Evolutionary conservation across 495 filamentous ascomycete genomes (phyloP), one percentile per base, ranked within the genome.

Genomic region (Oleoguttula mirabilis): DNA sequence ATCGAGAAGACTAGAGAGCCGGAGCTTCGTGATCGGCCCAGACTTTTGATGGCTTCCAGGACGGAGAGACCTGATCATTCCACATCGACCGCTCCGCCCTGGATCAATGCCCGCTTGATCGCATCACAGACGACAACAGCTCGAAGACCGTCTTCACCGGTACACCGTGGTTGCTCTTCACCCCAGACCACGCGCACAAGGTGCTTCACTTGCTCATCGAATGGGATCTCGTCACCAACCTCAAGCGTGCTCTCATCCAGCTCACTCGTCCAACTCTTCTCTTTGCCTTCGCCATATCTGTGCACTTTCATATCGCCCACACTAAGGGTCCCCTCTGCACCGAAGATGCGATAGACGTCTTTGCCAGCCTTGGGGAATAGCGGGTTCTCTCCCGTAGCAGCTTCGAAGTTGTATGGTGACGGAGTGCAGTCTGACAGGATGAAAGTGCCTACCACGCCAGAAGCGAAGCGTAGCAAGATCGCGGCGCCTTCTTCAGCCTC

Each of bases 381-480:
- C 0, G 73, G 71, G 50, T 76, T 77, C 54, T 77, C 75, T 1
- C 75, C 71, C 3, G 73, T 75, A 0, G 72, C 72, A 0, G 57
- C 51, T 43, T 76, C 73, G 37, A 75, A 76, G 40, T 61, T 72
- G 43, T 71, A 63, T 4, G 73, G 71, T 8, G 63, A 66, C 0
- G 71, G 62, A 0, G 67, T 65, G 2, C 64, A 63, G 45, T 78
- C 74, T 34, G 60, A 67, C 16, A 74, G 52, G 0, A 77, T 43
- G 53, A 77, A 79, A 2, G 71, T 72, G 1, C 72, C 74, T 1
- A 77, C 73, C 4, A 71, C 63, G 0, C 74, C 75, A n/a, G 59
- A 67, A 3, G 60, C 59, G 47, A 79, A 79, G 21, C 66, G 61
- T 19, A 79, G 47, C 0, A 71, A 66, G 6, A 79, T 50, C 0